Conservation (phyloP, 225 moss, liverwort and hornwort species). For the Physcomitrellopsis africana region DNA sequence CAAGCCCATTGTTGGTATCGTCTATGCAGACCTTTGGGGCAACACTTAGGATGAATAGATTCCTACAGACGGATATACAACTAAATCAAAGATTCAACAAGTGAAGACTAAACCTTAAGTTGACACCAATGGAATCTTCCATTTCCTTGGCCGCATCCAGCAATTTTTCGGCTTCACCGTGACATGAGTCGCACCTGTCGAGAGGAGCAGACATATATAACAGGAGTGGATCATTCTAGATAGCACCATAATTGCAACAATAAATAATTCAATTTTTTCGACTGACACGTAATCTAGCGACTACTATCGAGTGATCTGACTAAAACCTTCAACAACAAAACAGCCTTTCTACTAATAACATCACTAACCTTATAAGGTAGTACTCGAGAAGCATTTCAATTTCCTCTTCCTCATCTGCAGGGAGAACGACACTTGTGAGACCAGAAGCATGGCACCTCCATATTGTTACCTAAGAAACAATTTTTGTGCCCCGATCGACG, state of each 20-base stretch:
- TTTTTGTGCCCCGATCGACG: too few species aligned
- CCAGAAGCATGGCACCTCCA: neutral
- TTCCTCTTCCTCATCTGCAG: constrained; percentile 96
- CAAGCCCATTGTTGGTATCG: neutral
- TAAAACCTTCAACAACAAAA: neutral
- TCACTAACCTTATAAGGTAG: constrained; percentile 80
- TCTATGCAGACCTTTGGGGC: too few species aligned
- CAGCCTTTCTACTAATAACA: neutral
- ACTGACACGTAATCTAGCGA: neutral
- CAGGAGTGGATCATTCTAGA: neutral
- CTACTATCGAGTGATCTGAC: neutral
- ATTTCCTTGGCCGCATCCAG: constrained; percentile 95
- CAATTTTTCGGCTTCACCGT: constrained; percentile 93
- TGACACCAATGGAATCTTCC: constrained; percentile 98
- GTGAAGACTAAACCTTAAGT: constrained; percentile 66
- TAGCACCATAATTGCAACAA: neutral
- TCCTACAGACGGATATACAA: neutral
- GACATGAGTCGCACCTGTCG: constrained; percentile 88
- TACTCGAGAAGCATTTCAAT: constrained; percentile 99
- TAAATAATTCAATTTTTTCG: neutral
- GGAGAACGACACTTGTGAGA: constrained; percentile 20
- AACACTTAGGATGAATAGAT: neutral
- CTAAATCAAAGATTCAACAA: constrained; percentile 17
- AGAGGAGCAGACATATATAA: constrained; percentile 10
- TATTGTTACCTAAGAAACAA: neutral